Conservation (phyloP, 345 rosid species). For the Brassica cretica region DNA sequence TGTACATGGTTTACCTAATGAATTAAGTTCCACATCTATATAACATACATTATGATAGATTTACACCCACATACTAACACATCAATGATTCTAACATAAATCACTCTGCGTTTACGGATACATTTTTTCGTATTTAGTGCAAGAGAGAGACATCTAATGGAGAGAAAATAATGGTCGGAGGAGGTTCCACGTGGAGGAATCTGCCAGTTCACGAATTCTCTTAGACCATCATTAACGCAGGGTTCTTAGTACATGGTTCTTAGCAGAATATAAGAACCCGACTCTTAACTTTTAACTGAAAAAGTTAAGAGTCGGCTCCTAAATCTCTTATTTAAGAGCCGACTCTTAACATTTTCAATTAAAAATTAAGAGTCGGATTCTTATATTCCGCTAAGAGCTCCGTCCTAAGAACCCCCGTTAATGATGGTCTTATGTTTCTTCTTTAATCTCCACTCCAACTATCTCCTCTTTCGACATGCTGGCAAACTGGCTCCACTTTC, state of each 20-base stretch:
- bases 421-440: neutral
- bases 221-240: neutral
- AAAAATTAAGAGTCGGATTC: no score
- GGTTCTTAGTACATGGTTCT: no score
- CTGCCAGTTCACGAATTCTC: conserved; percentile 41
- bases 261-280: no score
- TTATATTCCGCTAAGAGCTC: no score
- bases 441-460: conserved; percentile 29
- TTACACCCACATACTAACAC: neutral
- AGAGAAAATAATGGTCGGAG: conserved; percentile 21
- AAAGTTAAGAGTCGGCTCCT: no score
- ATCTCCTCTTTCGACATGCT: conserved; percentile 30
- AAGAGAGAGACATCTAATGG: neutral
- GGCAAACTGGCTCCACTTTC: conserved; percentile 22
- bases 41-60: neutral
- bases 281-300: no score
- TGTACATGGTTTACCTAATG: no score
- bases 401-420: no score
- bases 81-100: neutral
- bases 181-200: conserved; percentile 36
- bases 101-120: neutral
- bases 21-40: no score
- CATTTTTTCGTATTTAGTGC: neutral
- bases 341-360: no score
- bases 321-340: no score